phyloP scores from a whole-genome alignment of 139 green algal species.

The Tetraselmis chui region DNA sequence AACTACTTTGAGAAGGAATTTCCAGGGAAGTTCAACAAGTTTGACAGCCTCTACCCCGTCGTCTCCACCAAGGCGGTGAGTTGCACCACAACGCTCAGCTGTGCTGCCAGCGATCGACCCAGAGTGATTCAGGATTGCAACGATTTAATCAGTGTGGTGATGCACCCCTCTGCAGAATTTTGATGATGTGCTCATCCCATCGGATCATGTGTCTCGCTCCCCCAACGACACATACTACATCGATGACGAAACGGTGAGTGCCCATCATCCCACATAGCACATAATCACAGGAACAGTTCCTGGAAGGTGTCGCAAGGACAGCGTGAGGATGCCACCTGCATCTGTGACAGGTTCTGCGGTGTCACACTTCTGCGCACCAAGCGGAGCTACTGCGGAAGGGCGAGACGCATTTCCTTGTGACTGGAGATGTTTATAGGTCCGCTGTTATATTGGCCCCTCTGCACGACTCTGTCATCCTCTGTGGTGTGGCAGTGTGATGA shows the following conservation, averaged over 20 bases:
- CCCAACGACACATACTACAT: slow-evolving; percentile 99
- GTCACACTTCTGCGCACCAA: slow-evolving; percentile 82
- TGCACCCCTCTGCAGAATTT: slow-evolving; percentile 78
- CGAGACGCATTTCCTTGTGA: slow-evolving; percentile 83
- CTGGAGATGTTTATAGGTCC: slow-evolving; percentile 33
- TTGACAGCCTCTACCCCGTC: slow-evolving; percentile 87
- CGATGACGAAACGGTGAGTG: slow-evolving; percentile 40
- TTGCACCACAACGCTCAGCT: background rate
- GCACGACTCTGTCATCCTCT: too few species aligned
- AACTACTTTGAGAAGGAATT: slow-evolving; percentile 78
- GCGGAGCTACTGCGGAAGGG: slow-evolving; percentile 77
- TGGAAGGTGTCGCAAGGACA: too few species aligned
- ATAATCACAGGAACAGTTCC: too few species aligned
- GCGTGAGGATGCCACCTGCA: too few species aligned
- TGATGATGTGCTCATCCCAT: slow-evolving; percentile 87
- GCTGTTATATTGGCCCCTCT: background rate
- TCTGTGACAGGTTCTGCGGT: slow-evolving; percentile 65
- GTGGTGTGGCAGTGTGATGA: too few species aligned
- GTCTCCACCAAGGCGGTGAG: slow-evolving; percentile 52
- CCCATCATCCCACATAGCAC: too few species aligned
- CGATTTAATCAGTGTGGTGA: too few species aligned
- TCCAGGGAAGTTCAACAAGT: slow-evolving; percentile 66
- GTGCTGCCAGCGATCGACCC: too few species aligned
- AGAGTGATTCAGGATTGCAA: too few species aligned
- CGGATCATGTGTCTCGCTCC: slow-evolving; percentile 78